phyloP scores from a whole-genome alignment of 805 yeast genomes.

The Cyberlindnera xishuangbannaensis region DNA sequence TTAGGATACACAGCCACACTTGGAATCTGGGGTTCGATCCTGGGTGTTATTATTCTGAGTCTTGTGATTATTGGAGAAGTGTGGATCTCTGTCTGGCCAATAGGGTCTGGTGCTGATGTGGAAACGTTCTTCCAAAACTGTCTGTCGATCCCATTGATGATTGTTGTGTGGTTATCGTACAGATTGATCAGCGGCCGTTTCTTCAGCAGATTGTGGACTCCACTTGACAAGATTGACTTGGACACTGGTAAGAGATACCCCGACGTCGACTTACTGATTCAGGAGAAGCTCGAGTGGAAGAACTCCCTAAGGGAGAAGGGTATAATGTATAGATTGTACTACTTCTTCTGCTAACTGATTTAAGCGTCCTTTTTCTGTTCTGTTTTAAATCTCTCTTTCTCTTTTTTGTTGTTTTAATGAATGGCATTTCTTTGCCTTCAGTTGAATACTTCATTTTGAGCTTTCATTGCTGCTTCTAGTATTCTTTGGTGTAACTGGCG shows the following conservation, averaged over 20 bases:
- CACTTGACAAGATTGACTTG: constrained; percentile 46
- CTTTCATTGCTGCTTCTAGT: no score
- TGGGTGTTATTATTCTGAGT: constrained; percentile 51
- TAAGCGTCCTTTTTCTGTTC: background rate
- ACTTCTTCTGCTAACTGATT: constrained; percentile 42
- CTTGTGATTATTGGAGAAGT: constrained; percentile 69
- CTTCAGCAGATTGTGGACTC: constrained; percentile 35
- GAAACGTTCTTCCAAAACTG: constrained; percentile 34
- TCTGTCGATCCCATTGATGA: constrained; percentile 32
- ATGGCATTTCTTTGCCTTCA: no score
- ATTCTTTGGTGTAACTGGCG: no score
- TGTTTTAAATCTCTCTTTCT: background rate
- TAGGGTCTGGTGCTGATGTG: constrained; percentile 30
- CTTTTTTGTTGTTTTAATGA: background rate
- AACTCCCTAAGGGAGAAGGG: constrained; percentile 41
- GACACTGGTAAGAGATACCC: constrained; percentile 62
- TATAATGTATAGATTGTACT: constrained; percentile 41
- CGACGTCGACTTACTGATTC: constrained; percentile 49
- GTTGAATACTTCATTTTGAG: no score
- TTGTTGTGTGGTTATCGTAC: constrained; percentile 29
- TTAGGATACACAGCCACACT: constrained; percentile 58
- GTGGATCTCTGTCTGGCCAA: constrained; percentile 77
- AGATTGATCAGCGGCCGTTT: constrained; percentile 31
- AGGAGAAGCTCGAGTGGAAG: constrained; percentile 51
- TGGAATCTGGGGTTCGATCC: constrained; percentile 62